phyloP scores from a whole-genome alignment of 106 monocot genomes.

The Acorus calamus region DNA sequence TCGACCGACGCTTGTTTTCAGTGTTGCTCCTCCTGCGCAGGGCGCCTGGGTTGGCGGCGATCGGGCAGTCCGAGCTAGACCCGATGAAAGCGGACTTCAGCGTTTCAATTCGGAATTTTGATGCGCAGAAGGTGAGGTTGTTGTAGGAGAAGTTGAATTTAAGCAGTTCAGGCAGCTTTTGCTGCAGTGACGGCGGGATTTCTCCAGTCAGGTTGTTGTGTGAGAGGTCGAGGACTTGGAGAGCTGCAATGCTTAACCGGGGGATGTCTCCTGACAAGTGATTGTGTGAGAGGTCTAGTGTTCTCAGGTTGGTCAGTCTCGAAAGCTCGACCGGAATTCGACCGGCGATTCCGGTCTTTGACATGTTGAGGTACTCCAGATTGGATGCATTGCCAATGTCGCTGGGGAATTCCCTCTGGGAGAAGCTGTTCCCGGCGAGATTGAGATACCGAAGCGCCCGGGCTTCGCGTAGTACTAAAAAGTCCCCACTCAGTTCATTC shows the following conservation, averaged over 20 bases:
- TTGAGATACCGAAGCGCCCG: constrained; percentile 58
- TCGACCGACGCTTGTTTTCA: constrained; percentile 4
- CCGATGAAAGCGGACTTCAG: constrained; percentile 44
- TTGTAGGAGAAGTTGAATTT: constrained; percentile 79
- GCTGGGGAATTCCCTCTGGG: constrained; percentile 31
- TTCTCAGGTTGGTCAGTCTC: constrained; percentile 26
- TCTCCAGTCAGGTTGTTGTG: constrained; percentile 61
- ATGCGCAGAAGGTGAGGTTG: constrained; percentile 59
- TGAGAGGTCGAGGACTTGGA: constrained; percentile 55
- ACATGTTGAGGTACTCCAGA: constrained; percentile 69
- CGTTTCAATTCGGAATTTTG: constrained; percentile 21
- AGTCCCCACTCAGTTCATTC: constrained; percentile 48
- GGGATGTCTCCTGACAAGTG: constrained; percentile 51
- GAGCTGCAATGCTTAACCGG: constrained; percentile 18
- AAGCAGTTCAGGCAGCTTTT: constrained; percentile 31
- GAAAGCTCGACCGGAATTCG: constrained; percentile 46
- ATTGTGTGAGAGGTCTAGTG: constrained; percentile 59
- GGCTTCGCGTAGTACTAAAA: constrained; percentile 17
- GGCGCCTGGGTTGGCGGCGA: constrained; percentile 55
- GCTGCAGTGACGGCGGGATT: constrained; percentile 38
- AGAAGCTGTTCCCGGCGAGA: constrained; percentile 69
- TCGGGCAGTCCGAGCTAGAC: constrained; percentile 52
- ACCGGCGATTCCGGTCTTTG: constrained; percentile 38
- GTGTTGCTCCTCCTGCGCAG: constrained; percentile 5
- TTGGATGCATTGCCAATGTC: constrained; percentile 11